These are phyloP conservation scores for Boletellus dicymbophilus DNA, from an alignment of 1,284 basidiomycete species.

Conservation along the genomic window DNA sequence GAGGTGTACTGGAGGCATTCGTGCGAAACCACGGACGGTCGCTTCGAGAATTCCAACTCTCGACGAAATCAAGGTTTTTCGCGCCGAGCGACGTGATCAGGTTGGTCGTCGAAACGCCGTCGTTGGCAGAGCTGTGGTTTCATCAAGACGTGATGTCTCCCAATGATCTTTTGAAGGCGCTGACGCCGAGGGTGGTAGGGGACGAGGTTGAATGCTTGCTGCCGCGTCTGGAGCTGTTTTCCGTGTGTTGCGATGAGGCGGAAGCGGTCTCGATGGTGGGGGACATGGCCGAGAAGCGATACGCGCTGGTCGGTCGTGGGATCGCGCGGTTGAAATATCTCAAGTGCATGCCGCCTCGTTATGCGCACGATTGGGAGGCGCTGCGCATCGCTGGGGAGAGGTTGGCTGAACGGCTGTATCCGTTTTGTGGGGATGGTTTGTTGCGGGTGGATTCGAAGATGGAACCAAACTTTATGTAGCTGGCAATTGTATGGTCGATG, in stretches of 20 bases:
- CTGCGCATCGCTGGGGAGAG: too few species aligned
- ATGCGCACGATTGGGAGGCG: too few species aligned
- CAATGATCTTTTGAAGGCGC: slow-evolving; percentile 11
- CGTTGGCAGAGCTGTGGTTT: slow-evolving; percentile 24
- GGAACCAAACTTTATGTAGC: too few species aligned
- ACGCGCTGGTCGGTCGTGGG: slow-evolving; percentile 14
- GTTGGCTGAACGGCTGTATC: slow-evolving; percentile 21
- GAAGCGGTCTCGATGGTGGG: slow-evolving; percentile 29
- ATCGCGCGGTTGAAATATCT: slow-evolving; percentile 20
- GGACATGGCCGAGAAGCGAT: slow-evolving; percentile 27
- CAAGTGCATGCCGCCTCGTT: slow-evolving; percentile 29
- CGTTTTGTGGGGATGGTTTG: slow-evolving; percentile 20
- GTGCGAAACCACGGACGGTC: slow-evolving; percentile 12
- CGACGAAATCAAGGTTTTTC: slow-evolving; percentile 22
- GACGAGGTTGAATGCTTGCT: slow-evolving; percentile 20
- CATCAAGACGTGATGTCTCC: slow-evolving; percentile 30
- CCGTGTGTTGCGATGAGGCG: slow-evolving; percentile 26
- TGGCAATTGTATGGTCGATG: slow-evolving; percentile 15
- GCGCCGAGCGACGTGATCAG: slow-evolving; percentile 20
- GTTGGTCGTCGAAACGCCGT: slow-evolving; percentile 20
- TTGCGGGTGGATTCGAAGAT: slow-evolving; percentile 26
- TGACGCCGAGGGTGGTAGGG: slow-evolving; percentile 20
- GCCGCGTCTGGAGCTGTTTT: slow-evolving; percentile 19
- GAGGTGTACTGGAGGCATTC: slow-evolving; percentile 19
- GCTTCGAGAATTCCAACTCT: slow-evolving; percentile 18